Evolutionary conservation across 305 asterid genomes (phyloP).

Genomic region (Plantago rigida): DNA sequence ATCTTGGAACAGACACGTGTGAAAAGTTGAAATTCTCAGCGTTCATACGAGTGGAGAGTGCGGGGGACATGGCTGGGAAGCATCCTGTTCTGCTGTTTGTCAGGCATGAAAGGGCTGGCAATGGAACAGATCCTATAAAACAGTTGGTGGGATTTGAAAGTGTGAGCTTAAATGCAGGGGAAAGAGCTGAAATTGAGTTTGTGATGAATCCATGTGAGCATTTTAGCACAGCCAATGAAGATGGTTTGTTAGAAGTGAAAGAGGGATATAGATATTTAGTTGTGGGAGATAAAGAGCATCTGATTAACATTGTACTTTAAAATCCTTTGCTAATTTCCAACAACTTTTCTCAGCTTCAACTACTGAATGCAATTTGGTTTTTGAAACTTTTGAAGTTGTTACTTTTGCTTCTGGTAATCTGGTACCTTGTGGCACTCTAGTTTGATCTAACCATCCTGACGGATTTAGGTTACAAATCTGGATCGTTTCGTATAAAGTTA

Average conservation of each 20-base stretch:
- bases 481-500: too few species aligned
- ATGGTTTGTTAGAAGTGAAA: neutral
- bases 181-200: conserved; percentile 36
- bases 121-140: conserved; percentile 38
- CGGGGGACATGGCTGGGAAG: conserved; percentile 11
- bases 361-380: neutral
- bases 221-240: conserved; percentile 4
- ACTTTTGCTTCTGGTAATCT: neutral
- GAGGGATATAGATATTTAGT: neutral
- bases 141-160: conserved; percentile 57
- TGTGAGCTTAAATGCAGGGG: conserved; percentile 38
- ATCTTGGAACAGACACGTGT: conserved; percentile 34
- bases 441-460: too few species aligned
- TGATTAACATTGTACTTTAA: neutral
- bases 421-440: too few species aligned
- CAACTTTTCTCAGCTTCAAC: conserved; percentile 2
- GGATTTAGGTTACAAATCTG: too few species aligned
- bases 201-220: conserved; percentile 36
- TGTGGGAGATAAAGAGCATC: neutral
- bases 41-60: conserved; percentile 25
- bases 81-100: conserved; percentile 6
- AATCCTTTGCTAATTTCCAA: neutral
- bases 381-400: neutral
- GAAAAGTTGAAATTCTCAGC: conserved; percentile 38
- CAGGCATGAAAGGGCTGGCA: conserved; percentile 12